These are phyloP conservation scores for Haplosporangium sp. DNA, from an alignment of 371 early-diverging fungal species.

Conservation along the genomic window DNA sequence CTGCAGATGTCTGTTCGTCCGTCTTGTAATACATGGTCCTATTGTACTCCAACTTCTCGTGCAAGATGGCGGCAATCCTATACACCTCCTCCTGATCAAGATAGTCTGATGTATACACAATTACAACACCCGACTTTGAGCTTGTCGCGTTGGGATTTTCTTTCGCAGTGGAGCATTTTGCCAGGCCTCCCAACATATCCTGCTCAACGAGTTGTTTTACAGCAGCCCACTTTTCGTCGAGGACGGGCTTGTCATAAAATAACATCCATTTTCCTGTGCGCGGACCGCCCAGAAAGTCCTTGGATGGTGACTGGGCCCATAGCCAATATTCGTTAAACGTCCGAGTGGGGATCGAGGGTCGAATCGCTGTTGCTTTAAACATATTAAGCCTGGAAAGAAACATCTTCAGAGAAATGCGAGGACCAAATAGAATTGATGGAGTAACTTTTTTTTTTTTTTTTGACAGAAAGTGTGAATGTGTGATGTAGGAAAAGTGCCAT, in stretches of 20 bases:
- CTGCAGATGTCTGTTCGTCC: slow-evolving; percentile 33
- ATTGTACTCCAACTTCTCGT: slow-evolving; percentile 27
- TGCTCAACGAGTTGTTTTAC: slow-evolving; percentile 23
- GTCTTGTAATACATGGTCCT: slow-evolving; percentile 38
- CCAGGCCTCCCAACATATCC: slow-evolving; percentile 17
- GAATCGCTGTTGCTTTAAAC: not conserved
- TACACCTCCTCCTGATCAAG: slow-evolving; percentile 35
- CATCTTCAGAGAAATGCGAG: too few species aligned
- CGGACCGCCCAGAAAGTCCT: slow-evolving; percentile 1
- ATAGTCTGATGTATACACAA: slow-evolving; percentile 37
- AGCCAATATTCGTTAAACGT: slow-evolving; percentile 19
- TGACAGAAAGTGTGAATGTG: too few species aligned
- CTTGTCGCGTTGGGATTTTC: slow-evolving; percentile 32
- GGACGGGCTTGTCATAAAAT: slow-evolving; percentile 31
- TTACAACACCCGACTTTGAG: slow-evolving; percentile 39
- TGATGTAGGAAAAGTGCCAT: too few species aligned
- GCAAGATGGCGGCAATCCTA: slow-evolving; percentile 15
- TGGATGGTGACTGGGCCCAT: slow-evolving; percentile 15
- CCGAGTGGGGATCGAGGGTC: slow-evolving; percentile 9
- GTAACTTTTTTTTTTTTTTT: too few species aligned
- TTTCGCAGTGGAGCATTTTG: slow-evolving; percentile 39
- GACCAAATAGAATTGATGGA: too few species aligned
- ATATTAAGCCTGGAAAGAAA: not conserved
- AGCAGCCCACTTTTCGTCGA: slow-evolving; percentile 33
- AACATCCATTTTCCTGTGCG: slow-evolving; percentile 43